phyloP scores from a whole-genome alignment of 306 rosid genomes.

The Glycine soja region DNA sequence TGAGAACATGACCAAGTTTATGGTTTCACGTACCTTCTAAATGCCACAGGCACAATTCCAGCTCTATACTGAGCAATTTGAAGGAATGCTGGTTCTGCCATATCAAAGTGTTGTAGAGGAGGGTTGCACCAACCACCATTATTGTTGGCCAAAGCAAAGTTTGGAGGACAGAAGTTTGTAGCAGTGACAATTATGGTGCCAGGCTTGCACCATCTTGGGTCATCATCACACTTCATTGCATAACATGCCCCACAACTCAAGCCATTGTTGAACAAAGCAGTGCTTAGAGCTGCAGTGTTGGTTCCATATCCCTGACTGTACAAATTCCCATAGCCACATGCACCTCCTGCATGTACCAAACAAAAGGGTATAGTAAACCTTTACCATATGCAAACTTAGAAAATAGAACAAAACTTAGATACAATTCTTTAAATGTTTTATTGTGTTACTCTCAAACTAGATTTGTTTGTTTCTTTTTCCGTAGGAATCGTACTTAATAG shows the following conservation, averaged over 20 bases:
- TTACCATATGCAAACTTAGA: background rate
- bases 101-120: constrained; percentile 87
- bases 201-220: constrained; percentile 81
- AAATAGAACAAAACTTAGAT: background rate
- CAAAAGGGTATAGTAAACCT: background rate
- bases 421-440: background rate
- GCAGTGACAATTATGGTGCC: constrained; percentile 76
- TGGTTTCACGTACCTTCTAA: constrained; percentile 64
- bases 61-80: constrained; percentile 83
- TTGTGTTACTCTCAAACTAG: background rate
- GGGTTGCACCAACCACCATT: constrained; percentile 96
- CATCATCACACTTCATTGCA: constrained; percentile 69
- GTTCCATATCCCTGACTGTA: constrained; percentile 86
- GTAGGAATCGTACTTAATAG: no score
- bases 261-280: constrained; percentile 80
- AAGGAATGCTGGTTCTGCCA: constrained; percentile 89
- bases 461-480: no score
- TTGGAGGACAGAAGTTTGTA: constrained; percentile 91
- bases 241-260: constrained; percentile 84
- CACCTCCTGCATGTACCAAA: constrained; percentile 68
- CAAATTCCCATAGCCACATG: constrained; percentile 92
- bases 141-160: constrained; percentile 60
- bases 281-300: constrained; percentile 86
- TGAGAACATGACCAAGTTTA: background rate
- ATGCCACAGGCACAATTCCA: constrained; percentile 81